Base-by-base conservation (phyloP, 192 early-diverging fungal genomes). In the Linnemannia exigua region DNA sequence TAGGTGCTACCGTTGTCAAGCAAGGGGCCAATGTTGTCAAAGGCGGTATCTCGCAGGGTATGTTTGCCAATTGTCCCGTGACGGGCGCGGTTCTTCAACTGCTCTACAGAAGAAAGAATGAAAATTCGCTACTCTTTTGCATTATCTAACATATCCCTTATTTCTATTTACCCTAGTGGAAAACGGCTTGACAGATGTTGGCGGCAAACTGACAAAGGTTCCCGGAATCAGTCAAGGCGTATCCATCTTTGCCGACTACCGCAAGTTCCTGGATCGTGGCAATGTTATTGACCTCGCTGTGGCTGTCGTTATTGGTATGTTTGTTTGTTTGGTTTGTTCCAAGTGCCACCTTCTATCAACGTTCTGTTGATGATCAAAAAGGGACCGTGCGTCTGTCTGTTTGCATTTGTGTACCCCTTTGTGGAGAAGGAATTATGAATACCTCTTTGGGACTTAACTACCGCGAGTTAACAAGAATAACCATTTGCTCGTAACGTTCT, bases 211-310 rank as follows among this genome's bases (percentile, higher is more conserved):
- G 67, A 79, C 51, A 31, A 81, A 77, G 36, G 79, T 82, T 15
- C 77, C 88, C 0, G 88, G 88, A 31, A 74, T 82, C 61, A 87
- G 90, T 50, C 88, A 82, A 19, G 92, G 83, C 16, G 87, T 88
- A 46, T 78, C 81, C 16, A 88, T 93, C 47, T 76, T 84, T 63
- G 74, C 89, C 28, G 89, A 93, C 69, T 93, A 93, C 73, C 81
- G 86, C 72, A 80, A 85, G 67, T 93, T 93, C 67, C 67, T 93
- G 25, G 71, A 86, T 28, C 79, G 87, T 35, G 89, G 91, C 66
- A 94, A 93, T 76, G 91, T 93, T 0, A 82, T 94, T 38, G 92
- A 94, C 58, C 71, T 95, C 48, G 92, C 92, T 25, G 87, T 93
- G n/a, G 94, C 93, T 68, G 87, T 94, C 72, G 88, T 94, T 74